Base-by-base conservation (phyloP, 306 rosid species). In the Trifolium repens region DNA sequence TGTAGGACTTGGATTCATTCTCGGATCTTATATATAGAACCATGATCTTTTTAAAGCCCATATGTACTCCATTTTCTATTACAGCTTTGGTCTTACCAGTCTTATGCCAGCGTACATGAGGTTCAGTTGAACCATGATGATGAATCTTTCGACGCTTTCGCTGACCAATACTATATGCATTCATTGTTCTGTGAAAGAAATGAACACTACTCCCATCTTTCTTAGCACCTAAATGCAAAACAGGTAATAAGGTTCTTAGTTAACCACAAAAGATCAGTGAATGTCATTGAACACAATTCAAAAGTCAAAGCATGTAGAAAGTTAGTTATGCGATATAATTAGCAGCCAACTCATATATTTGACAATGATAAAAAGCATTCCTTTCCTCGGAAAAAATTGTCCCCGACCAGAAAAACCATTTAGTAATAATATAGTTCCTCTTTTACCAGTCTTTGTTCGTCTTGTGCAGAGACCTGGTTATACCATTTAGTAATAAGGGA, bases 41-140 rank as follows among this genome's bases (percentile, higher is more conserved):
- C 90, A 94, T 85, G 66, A 94, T 94, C 84, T 94, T 94, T 80
- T 90, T 94, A 63, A 84, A 94, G 69, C 98, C 96, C 73, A 84
- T 90, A 14, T 88, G 83, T 5, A 74, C 42, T 26, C 88, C 88
- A 78, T 69, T 65, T 67, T 81, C 83, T 9, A 70, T 22, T 39
- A 84, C 27, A 78, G 85, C 69, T 74, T 84, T 84, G n/a, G 85
- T 84, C 58, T 65, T 84, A 30, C 88, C 88, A 39, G 88, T 84
- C 85, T 84, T 84, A 32, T 84, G 88, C 88, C 88, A 84, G 57
- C 85, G 75, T 73, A 81, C 83, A 74, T 84, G 88, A 57, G 78
- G 83, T 69, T 81, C 88, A 30, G 69, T 74, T 24, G 57, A 66
- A 69, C 76, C 85, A 43, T 54, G 30, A 78, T 84, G 78, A 77